Percentiles rank a stretch among this genome's conserved stretches.
Conservation (phyloP, 169 alveolate species). For the Plasmodium relictum region DNA sequence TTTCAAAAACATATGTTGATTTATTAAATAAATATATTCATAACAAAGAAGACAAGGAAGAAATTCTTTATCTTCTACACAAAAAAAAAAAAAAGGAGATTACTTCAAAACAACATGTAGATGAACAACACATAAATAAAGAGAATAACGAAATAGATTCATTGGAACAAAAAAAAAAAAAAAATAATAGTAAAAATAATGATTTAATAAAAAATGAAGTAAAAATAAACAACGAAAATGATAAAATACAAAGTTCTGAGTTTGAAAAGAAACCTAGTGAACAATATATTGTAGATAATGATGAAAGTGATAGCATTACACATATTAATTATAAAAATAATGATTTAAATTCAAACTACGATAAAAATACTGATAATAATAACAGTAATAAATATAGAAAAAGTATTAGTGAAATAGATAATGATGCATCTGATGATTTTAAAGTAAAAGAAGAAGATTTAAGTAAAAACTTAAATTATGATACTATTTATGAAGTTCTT, state of each 20-base stretch:
- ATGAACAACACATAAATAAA: background rate
- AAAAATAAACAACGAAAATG: background rate
- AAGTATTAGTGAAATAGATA: background rate
- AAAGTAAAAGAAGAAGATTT: constrained; percentile 72
- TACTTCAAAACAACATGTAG: background rate
- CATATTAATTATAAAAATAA: background rate
- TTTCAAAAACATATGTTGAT: constrained; percentile 73
- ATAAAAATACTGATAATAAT: background rate
- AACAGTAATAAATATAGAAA: constrained; percentile 8
- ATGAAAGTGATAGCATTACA: background rate
- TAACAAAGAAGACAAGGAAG: constrained; percentile 67
- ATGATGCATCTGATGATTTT: constrained; percentile 42
- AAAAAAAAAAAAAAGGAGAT: constrained; percentile 18
- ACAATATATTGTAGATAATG: background rate
- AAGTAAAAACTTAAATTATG: constrained; percentile 33
- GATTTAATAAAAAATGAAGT: background rate
- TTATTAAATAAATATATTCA: constrained; percentile 64
- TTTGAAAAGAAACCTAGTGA: background rate
- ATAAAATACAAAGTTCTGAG: background rate
- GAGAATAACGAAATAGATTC: background rate
- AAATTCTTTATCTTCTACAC: constrained; percentile 42
- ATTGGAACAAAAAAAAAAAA: no score
- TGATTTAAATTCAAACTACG: background rate
- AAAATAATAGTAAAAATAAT: no score
- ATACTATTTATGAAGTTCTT: constrained; percentile 48